Base-by-base conservation (phyloP, 2,329 filamentous ascomycete genomes). In the Pezicula neosporulosa region DNA sequence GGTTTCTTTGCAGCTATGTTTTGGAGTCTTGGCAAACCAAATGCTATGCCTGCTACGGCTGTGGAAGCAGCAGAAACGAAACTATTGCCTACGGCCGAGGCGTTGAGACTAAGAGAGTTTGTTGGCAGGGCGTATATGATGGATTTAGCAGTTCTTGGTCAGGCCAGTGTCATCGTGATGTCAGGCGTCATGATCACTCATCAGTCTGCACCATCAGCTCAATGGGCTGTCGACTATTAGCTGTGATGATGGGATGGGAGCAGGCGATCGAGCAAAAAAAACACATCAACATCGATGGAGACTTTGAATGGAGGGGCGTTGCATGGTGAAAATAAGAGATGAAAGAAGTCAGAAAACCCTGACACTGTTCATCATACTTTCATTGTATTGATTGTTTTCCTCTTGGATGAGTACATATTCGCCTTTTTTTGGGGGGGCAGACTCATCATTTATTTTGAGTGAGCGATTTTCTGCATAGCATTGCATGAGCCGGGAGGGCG, bases 221-320 rank as follows among this genome's bases (percentile, higher is more conserved):
- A 33, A 81, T 77, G 69, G 82, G 82, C 0, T 96, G 90, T 66
- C 79, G 89, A 19, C 63, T 95, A 48, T 66, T 95, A 55, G 90
- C 82, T 2, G 89, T 96, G 38, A 91, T 95, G 85, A 83, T 94
- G 83, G 90, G 90, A 0, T 92, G 89, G 88, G 86, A 92, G 36
- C 77, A 75, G 28, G 82, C 79, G 5, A 77, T 90, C 54, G 73
- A 73, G 33, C 68, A 76, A 16, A 77, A 75, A 1, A 74, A 76
- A 42, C 95, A 90, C 88, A 76, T 82, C 52, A 95, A 95, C 69
- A 80, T 96, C n/a, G 89, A 93, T 66, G 86, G 86, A 2, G 77
- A 77, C 12, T 83, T 79, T 59, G 74, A 75, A 12, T 90, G 87
- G 87, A 76, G 65, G 48, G 71, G 70, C 2, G 61, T 75, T 44